Percentiles rank a stretch among this genome's conserved stretches.
These are phyloP conservation scores for Starmerella riodocensis DNA, from an alignment of 805 yeast species.

Conservation along the genomic window DNA sequence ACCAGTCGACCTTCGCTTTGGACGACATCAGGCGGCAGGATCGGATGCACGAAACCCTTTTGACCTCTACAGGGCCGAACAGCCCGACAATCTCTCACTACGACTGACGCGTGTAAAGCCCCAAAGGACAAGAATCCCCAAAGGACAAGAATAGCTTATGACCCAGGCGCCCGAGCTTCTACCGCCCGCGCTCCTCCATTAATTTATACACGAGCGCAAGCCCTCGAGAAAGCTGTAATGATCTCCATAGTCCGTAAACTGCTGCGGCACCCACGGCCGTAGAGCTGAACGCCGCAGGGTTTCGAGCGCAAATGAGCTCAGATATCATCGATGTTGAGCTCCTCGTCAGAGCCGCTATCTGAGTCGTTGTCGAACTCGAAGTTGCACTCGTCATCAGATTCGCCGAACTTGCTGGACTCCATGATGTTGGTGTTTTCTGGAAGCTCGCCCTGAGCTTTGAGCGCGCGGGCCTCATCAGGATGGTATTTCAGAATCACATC, in stretches of 20 bases:
- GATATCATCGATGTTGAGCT: slow-evolving; percentile 90
- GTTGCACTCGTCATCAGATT: slow-evolving; percentile 93
- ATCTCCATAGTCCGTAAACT: too few species aligned
- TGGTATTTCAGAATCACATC: slow-evolving; percentile 94
- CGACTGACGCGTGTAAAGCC: too few species aligned
- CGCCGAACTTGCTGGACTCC: slow-evolving; percentile 95
- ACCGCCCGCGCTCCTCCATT: too few species aligned
- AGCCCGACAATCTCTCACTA: slow-evolving; percentile 3
- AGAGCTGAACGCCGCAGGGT: too few species aligned
- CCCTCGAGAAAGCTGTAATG: too few species aligned
- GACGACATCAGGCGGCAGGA: slow-evolving; percentile 11
- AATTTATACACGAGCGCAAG: too few species aligned
- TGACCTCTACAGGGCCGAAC: slow-evolving; percentile 14
- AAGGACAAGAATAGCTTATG: background rate
- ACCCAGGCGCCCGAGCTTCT: too few species aligned
- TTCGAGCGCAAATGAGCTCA: slow-evolving; percentile 25
- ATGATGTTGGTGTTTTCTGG: slow-evolving; percentile 96
- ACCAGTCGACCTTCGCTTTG: slow-evolving; percentile 7
- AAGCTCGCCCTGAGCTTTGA: slow-evolving; percentile 89
- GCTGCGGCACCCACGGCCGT: too few species aligned
- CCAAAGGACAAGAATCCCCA: too few species aligned
- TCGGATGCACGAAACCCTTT: slow-evolving; percentile 17
- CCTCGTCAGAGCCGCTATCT: slow-evolving; percentile 49
- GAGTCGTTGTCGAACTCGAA: slow-evolving; percentile 86
- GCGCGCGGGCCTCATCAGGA: slow-evolving; percentile 94